Evolutionary conservation across 1,284 basidiomycete genomes (phyloP), one percentile per base, ranked within the genome.

Genomic region (Cutaneotrichosporon sp.): DNA sequence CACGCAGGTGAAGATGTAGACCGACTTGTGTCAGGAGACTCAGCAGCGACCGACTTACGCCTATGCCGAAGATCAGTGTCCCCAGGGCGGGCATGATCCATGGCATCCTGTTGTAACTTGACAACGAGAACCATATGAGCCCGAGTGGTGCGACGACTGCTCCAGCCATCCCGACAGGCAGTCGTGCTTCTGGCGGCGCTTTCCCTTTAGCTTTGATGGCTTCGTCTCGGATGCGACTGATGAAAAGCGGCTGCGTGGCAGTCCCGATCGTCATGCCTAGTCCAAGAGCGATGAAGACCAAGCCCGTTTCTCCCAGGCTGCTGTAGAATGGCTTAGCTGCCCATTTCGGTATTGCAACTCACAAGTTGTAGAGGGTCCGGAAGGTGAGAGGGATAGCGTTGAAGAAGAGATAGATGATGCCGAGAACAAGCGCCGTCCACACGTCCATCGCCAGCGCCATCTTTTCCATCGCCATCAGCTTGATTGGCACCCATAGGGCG

Each of bases 401-500:
- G 35, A 38, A 38, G 35, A 38, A 38, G 35, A 38, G 35, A 22
- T 38, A 38, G 35, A 38, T 38, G 35, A 38, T 38, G 19, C 35
- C 35, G 35, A 38, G 35, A 12, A 38, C 24, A 22, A 38, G 35
- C 3, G 35, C 17, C 8, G 35, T 38, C 35, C 35, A 38, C 19
- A 11, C 14, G 35, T 38, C 35, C 35, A 38, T 38, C 35, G 35
- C 35, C 20, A 38, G 35, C 20, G 35, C 35, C 35, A 38, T 38
- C 35, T 38, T 38, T 22, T 38, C 35, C 5, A 38, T 22, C 19
- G 19, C 35, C 35, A 38, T 38, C 19, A 38, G 35, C 35, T 38
- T 38, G 35, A 38, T 22, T 22, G 35, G 35, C 19, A 38, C 35
- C 35, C 35, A 38, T 2, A 38, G 35, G 11, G 35, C 35, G 10